Base-by-base conservation (phyloP, 768 basidiomycete species). In the Zangia roseola region DNA sequence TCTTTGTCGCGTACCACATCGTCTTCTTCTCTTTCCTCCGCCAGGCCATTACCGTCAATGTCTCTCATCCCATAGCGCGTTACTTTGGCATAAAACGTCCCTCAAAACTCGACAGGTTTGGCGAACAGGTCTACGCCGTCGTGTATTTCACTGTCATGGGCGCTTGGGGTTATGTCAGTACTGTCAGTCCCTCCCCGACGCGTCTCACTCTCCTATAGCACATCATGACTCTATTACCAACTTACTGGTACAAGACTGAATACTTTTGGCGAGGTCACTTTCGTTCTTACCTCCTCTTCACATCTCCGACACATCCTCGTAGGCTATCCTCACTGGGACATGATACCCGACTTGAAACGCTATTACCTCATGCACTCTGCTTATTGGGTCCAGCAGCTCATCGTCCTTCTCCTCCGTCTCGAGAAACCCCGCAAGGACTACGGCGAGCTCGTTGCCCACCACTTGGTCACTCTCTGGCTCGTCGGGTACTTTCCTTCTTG, bases 371-470 rank as follows among this genome's bases (percentile, higher is more conserved):
- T 94, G 72, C 95, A 99, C 64, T 79, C 82, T 51, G 77, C 94
- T 2, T 97, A 97, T 68, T 98, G 97, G 97, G 79, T 83, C 40
- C 94, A 98, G 62, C 94, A 99, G 65, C 77, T 94, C 52, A 69
- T 98, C 17, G 84, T 99, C 16, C 78, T 97, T 8, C 71, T 88
- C 3, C 78, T 94, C 12, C 74, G 84, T 39, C 78, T 99, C 13
- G 97, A 99, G 71, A 97, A 97, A 65, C 95, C 97, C 0, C 81
- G 97, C 42, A 92, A 89, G 65, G 97, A 99, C 65, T 93, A 86
- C 64, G 58, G 65, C 17, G 95, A 97, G 67, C 82, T 97, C 14
- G 80, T 97, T 17, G 79, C 79, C 0, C 97, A 99, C 65, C 97
- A 99, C 64, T 59, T 94, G 36, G 91, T 98, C 43, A 97, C 97